Evolutionary conservation across 1,139 yeast species (phyloP), one percentile per base, ranked within the genome.

Genomic region (Kurtzmaniella quercitrusa): DNA sequence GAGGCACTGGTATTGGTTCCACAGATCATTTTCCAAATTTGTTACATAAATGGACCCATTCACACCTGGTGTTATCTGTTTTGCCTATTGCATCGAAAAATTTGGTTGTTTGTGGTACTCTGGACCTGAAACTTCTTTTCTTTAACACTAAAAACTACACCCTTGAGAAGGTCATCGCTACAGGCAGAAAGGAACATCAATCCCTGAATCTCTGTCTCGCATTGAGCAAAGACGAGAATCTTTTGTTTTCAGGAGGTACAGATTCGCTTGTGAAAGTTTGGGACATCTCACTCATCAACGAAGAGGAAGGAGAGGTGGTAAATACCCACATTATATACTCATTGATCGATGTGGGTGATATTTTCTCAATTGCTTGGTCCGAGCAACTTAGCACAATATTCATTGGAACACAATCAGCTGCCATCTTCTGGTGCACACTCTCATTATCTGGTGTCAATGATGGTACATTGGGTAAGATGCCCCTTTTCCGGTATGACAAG

Each of bases 361-460:
- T 93, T 16, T 91, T 93, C 58, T 84, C 96, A 4, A 66, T 93
- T 28, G 77, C 82, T 4, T 88, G 94, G 81, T 75, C 84, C 23
- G 79, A 79, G 17, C 52, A 65, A 1, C 60, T 77, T 12, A 75
- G 80, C 39, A 78, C 88, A 0, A 66, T 93, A 9, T 88, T 83
- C 50, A 78, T 88, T 51, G 98, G 98, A 1, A 84, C 96, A 9
- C 98, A 93, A 60, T 91, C 91, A 58, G 96, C 98, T 1, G 78
- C 93, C 1, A 76, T 93, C 18, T 76, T 88, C 34, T 91, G 88
- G 83, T 80, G 88, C 48, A 65, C 63, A 32, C 57, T 78, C 19
- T 49, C 53, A 5, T 47, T 55, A 19, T 22, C 17, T 7, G 22
- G 43, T 3, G 37, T 35, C n/a, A 36, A 41, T 19, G 40, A 37